phyloP scores from a whole-genome alignment of 768 basidiomycete genomes.

The Coprinopsis marcescibilis region DNA sequence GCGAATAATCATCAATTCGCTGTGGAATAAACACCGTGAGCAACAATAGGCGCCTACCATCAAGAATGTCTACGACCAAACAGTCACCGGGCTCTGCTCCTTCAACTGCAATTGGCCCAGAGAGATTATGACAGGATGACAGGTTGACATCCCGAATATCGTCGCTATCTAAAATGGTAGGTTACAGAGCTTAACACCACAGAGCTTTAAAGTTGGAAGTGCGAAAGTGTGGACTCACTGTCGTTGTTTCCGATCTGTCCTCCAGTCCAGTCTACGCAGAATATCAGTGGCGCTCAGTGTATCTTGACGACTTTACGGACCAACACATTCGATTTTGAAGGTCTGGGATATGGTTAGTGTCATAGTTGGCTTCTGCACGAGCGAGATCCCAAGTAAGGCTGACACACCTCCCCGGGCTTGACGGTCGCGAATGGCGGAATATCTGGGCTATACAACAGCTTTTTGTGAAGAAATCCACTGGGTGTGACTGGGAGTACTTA shows the following conservation, averaged over 20 bases:
- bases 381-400: no score
- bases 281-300: neutral
- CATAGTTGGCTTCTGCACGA: no score
- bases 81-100: conserved; percentile 77
- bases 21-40: no score
- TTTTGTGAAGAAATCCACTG: neutral
- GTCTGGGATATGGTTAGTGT: no score
- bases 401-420: conserved; percentile 22
- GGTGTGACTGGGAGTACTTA: neutral
- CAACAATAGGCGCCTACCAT: no score
- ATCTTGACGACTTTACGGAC: conserved; percentile 22
- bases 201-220: no score
- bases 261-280: conserved; percentile 79
- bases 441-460: neutral
- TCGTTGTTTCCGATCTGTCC: conserved; percentile 77
- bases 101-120: conserved; percentile 69
- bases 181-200: no score
- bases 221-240: no score
- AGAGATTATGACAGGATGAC: conserved; percentile 65
- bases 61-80: conserved; percentile 74
- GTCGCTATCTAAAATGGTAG: conserved; percentile 63
- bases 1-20: no score
- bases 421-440: neutral
- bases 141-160: conserved; percentile 64
- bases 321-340: conserved; percentile 68